Percentiles rank a stretch among this genome's conserved stretches.
These are phyloP conservation scores for Teunomyces aglyptinius DNA, from an alignment of 805 yeast genomes.

Conservation along the genomic window DNA sequence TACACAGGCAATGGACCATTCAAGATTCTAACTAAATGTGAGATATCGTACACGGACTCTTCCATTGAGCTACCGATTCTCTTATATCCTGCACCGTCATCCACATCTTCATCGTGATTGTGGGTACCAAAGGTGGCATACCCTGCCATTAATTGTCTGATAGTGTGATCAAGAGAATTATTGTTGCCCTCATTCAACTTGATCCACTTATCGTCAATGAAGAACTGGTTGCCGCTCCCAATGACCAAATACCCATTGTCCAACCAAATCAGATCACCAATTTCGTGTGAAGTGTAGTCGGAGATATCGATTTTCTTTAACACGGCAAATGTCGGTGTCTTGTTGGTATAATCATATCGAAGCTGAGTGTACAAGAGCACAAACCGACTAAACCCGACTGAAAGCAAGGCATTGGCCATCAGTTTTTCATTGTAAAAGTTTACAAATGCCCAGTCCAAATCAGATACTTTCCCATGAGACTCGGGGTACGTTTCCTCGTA, in stretches of 20 bases:
- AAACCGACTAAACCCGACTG: constrained; percentile 69
- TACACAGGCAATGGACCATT: constrained; percentile 89
- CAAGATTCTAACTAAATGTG: constrained; percentile 69
- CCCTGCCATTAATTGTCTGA: constrained; percentile 38
- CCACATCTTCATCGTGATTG: constrained; percentile 3
- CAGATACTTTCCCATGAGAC: constrained; percentile 46
- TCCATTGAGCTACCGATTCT: constrained; percentile 10
- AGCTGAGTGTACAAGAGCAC: constrained; percentile 75
- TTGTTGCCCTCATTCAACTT: constrained; percentile 24
- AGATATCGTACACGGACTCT: constrained; percentile 41
- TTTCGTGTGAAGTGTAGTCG: constrained; percentile 69
- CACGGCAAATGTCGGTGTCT: constrained; percentile 72
- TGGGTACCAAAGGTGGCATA: constrained; percentile 12
- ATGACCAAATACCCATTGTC: constrained; percentile 73
- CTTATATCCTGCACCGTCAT: constrained; percentile 25
- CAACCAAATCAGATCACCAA: constrained; percentile 90
- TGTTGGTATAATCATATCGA: constrained; percentile 85
- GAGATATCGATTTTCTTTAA: constrained; percentile 71
- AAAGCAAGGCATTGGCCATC: constrained; percentile 54
- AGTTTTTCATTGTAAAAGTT: constrained; percentile 15
- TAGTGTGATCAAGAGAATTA: constrained; percentile 51
- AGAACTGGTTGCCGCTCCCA: constrained; percentile 88
- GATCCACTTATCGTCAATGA: constrained; percentile 68
- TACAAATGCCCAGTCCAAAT: constrained; percentile 84
- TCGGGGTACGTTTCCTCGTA: constrained; percentile 45